Evolutionary conservation across 164 flowering plant genomes (phyloP), one percentile per base, ranked within the genome.

Genomic region (Umbilicus rupestris): DNA sequence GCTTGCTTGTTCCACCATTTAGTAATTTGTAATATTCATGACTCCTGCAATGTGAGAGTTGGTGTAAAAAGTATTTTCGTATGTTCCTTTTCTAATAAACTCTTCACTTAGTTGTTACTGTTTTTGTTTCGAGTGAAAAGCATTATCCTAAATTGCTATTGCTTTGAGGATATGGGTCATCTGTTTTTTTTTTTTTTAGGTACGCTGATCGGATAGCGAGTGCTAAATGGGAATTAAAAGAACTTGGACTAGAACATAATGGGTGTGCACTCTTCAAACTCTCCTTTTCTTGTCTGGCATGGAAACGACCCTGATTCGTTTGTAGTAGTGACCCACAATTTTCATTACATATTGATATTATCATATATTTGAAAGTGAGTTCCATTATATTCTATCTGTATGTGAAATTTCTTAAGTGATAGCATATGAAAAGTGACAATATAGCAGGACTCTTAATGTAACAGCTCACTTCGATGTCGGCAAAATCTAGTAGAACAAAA

Each of bases 171-270:
- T 65, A 28, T 65, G n/a, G 29, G 29, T 47, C 1, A 20, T 42
- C 65, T 59, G 22, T 26, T 5, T 68, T 15, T 50, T 28, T 45
- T 62, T 50, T 28, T 45, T 62, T 60, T 86, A 95, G 99, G 74
- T 95, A 91, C 78, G 88, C 79, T 58, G 99, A 95, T 71, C 83
- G 96, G 58, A 84, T 95, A 73, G 83, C 96, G 15, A 89, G 79
- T 81, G 87, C 97, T 28, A 95, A 87, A 81, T 91, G 97, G 99
- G 97, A 91, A 75, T 79, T 84, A 14, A 92, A 90, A 80, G 97
- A 92, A 73, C 96, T 92, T 73, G 99, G 97, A 24, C 69, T 92
- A 35, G 99, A 95, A 83, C 99, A 95, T 72, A 95, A 95, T 73
- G 97, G 97, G 99, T 95, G 72, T 69, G 80, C 72, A 50, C 67